Percentiles rank a stretch among this genome's conserved stretches.
Evolutionary conservation across 805 yeast genomes (phyloP).

Genomic region (Pichia sporocuriosa): DNA sequence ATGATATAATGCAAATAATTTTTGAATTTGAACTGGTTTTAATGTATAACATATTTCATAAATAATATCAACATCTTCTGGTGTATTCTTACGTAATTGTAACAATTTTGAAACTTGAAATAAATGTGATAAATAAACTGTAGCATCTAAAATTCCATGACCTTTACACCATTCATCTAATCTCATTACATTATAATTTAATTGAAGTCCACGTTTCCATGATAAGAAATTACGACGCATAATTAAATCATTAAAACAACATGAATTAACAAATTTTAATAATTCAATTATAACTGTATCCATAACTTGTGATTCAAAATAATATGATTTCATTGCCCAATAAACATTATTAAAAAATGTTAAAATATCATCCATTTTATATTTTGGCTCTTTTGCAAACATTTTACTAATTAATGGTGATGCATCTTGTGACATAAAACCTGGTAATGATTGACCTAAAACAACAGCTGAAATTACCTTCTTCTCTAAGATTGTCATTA

Average conservation of each 20-base stretch:
- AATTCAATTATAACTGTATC: constrained; percentile 79
- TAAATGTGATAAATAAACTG: constrained; percentile 75
- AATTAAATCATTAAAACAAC: constrained; percentile 89
- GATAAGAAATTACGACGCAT: constrained; percentile 92
- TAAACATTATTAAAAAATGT: constrained; percentile 83
- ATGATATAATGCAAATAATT: constrained; percentile 78
- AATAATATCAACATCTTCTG: constrained; percentile 83
- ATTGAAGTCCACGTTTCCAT: constrained; percentile 96
- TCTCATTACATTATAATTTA: constrained; percentile 92
- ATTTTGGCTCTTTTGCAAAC: constrained; percentile 62
- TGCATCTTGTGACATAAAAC: constrained; percentile 83
- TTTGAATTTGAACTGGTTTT: constrained; percentile 93
- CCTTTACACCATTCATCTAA: constrained; percentile 98
- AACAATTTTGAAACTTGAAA: constrained; percentile 89
- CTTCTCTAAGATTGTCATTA: constrained; percentile 85
- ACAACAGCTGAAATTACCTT: constrained; percentile 94
- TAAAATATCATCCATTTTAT: constrained; percentile 91
- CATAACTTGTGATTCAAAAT: constrained; percentile 77
- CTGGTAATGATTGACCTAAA: constrained; percentile 90
- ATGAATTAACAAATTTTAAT: constrained; percentile 80
- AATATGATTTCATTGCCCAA: constrained; percentile 89
- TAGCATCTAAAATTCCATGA: constrained; percentile 83
- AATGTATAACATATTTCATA: constrained; percentile 92
- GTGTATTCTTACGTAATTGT: constrained; percentile 84
- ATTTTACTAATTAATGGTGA: constrained; percentile 77